Conservation (phyloP, 2,329 filamentous ascomycete species). For the Ascochyta fabae region DNA sequence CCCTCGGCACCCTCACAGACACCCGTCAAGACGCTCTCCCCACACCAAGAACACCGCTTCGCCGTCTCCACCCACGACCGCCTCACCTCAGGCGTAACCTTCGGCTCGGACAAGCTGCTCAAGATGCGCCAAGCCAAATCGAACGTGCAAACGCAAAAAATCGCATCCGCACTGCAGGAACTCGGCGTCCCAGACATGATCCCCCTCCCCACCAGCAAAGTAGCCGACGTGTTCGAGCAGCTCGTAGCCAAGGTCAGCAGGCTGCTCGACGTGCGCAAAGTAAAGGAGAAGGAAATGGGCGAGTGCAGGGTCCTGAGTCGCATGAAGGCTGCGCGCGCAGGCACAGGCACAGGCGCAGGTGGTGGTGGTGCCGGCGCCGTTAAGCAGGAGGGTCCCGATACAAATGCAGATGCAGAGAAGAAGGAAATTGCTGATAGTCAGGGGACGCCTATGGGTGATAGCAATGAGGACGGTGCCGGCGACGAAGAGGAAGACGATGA, state of each 20-base stretch:
- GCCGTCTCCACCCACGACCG: slow-evolving; percentile 88
- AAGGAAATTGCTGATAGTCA: slow-evolving; percentile 28
- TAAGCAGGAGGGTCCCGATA: slow-evolving; percentile 14
- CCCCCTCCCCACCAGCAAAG: slow-evolving; percentile 74
- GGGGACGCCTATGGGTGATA: slow-evolving; percentile 34
- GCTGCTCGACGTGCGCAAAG: slow-evolving; percentile 75
- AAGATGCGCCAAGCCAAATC: slow-evolving; percentile 81
- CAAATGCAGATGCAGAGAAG: neutral
- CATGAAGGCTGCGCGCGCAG: slow-evolving; percentile 43
- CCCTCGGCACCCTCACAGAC: slow-evolving; percentile 44
- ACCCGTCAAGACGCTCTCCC: slow-evolving; percentile 62
- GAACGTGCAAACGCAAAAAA: slow-evolving; percentile 76
- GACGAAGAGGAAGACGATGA: slow-evolving; percentile 33
- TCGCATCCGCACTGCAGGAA: slow-evolving; percentile 73
- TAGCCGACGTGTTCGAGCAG: slow-evolving; percentile 73
- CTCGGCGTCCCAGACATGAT: slow-evolving; percentile 74
- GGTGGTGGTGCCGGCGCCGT: slow-evolving; percentile 7
- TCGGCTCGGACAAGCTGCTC: slow-evolving; percentile 82
- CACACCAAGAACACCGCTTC: slow-evolving; percentile 78
- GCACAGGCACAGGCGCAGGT: slow-evolving; percentile 10
- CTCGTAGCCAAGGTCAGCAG: slow-evolving; percentile 71
- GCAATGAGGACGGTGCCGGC: slow-evolving; percentile 39
- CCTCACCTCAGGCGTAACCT: slow-evolving; percentile 82
- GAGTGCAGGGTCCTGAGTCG: slow-evolving; percentile 58
- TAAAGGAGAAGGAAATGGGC: slow-evolving; percentile 75